Evolutionary conservation across 2,329 filamentous ascomycete genomes (phyloP), one percentile per base, ranked within the genome.

Genomic region (Xylaria sp.): DNA sequence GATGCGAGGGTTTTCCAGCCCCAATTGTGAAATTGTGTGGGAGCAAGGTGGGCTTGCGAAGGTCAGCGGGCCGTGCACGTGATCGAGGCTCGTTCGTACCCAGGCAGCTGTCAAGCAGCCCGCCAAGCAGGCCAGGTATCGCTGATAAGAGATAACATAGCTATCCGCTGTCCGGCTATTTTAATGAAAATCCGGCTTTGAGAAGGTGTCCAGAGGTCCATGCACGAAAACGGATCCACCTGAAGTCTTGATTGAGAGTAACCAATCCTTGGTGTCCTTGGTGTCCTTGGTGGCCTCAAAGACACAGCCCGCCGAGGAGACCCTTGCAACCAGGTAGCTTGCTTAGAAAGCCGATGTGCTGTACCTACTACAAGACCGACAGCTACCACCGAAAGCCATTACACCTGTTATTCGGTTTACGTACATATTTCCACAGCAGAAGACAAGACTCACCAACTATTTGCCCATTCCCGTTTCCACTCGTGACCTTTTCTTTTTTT

Each of bases 1-100:
- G 56, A 52, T 52, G 52, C 41, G 63, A 69, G 66, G 66, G 66
- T 67, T 69, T 69, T 65, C 56, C 64, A 66, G 61, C 66, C 66
- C 66, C 64, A 61, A 63, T 59, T 13, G 55, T 34, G 44, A 56
- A 63, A 57, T 62, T 68, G 65, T 68, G 66, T 56, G 66, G 39
- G 46, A 29, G 42, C 20, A 42, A 29, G 44, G n/a, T 13, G 21
- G 41, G 2, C 41, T 16, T 22, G 16, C 21, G 18, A n/a, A 16
- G 20, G 20, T 13, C 7, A 44, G 17, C 13, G 4, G 41, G 16
- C 26, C 13, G 4, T 22, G 16, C 54, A 57, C 46, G 49, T 55
- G 52, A 55, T 34, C 22, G n/a, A n/a, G n/a, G n/a, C n/a, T n/a
- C n/a, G n/a, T n/a, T n/a, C n/a, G n/a, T n/a, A n/a, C n/a, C n/a